Percentiles rank a stretch among this genome's conserved stretches.
These are phyloP conservation scores for Cryphonectria nitschkei DNA, from an alignment of 2,329 filamentous ascomycete genomes.

Conservation along the genomic window DNA sequence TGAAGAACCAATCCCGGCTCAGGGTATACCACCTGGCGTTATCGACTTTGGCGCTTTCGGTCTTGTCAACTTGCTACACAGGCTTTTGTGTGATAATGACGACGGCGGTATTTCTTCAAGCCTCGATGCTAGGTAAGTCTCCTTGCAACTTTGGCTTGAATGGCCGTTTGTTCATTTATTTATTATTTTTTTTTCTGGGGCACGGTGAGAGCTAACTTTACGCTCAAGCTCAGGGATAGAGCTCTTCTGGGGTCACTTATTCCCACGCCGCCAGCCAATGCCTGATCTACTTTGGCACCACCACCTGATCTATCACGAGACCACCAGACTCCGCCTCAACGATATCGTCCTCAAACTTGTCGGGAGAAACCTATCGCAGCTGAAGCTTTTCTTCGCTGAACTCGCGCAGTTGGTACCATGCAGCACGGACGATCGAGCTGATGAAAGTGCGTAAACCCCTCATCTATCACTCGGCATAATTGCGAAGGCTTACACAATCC, in stretches of 20 bases:
- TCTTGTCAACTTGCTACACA: conserved; percentile 42
- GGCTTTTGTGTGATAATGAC: conserved; percentile 34
- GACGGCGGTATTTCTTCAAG: conserved; percentile 27
- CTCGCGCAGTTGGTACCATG: conserved; percentile 54
- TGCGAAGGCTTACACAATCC: not conserved
- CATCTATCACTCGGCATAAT: too few species aligned
- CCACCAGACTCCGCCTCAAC: conserved; percentile 35
- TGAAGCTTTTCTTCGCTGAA: conserved; percentile 54
- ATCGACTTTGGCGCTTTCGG: conserved; percentile 43
- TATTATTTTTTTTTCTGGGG: not conserved
- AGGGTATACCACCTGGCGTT: conserved; percentile 43
- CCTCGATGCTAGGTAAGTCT: conserved; percentile 29
- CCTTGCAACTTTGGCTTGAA: not conserved
- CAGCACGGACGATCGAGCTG: conserved; percentile 41
- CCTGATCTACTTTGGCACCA: conserved; percentile 23
- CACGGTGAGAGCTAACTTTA: conserved; percentile 19
- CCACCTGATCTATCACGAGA: conserved; percentile 23
- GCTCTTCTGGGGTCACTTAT: conserved; percentile 68
- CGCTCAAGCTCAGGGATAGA: conserved; percentile 43
- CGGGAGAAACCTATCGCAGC: conserved; percentile 53
- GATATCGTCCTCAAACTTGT: conserved; percentile 62
- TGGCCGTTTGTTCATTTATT: too few species aligned
- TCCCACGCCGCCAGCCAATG: conserved; percentile 52
- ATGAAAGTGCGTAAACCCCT: conserved; percentile 42
- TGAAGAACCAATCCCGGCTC: conserved; percentile 27